These are phyloP conservation scores for Talaromyces sp. DNA, from an alignment of 2,329 filamentous ascomycete species.

Conservation along the genomic window DNA sequence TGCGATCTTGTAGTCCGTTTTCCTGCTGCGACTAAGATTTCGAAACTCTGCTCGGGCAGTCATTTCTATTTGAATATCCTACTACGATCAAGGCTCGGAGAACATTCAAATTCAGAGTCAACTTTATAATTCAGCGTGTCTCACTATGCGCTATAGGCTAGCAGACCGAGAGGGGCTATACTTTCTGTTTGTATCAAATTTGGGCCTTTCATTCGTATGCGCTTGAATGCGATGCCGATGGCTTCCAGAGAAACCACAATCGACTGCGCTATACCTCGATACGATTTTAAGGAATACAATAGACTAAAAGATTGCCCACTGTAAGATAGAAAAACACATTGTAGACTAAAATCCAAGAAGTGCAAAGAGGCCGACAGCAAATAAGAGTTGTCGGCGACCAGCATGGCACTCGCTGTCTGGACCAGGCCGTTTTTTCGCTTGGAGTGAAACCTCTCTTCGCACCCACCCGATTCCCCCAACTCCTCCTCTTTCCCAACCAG, in stretches of 20 bases:
- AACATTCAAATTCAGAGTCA: background rate
- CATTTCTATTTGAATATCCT: background rate
- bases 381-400: conserved; percentile 17
- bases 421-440: conserved; percentile 37
- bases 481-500: conserved; percentile 24
- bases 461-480: conserved; percentile 29
- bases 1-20: background rate
- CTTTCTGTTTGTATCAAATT: background rate
- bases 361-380: conserved; percentile 8
- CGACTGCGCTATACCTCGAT: conserved; percentile 4
- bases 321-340: background rate
- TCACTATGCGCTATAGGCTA: background rate
- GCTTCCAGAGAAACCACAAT: background rate
- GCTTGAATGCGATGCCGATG: conserved; percentile 5
- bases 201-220: background rate
- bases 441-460: conserved; percentile 39
- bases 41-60: background rate
- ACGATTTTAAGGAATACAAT: background rate
- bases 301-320: background rate
- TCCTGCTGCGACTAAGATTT: conserved; percentile 1
- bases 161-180: background rate
- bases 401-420: conserved; percentile 29
- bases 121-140: background rate
- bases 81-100: background rate
- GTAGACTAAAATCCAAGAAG: background rate